Base-by-base conservation (phyloP, 805 yeast genomes). In the Starmerella stellata region DNA sequence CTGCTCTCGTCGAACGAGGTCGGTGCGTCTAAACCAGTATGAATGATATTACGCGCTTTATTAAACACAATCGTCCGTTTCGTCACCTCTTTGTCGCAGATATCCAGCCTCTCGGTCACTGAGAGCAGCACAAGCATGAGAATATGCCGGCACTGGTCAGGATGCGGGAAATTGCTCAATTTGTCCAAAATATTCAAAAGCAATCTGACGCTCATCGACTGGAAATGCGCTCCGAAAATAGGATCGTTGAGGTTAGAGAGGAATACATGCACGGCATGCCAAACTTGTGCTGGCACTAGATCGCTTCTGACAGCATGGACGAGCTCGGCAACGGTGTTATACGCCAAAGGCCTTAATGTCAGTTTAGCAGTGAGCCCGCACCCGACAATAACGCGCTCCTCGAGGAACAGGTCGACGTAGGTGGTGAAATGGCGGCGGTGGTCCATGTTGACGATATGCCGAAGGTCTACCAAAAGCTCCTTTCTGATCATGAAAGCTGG, bases 181-280 rank as follows among this genome's bases (percentile, higher is more conserved):
- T 93, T 64, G 48, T 92, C 98, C 17, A 90, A 87, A 50, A 92
- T 63, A 56, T 90, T 92, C 44, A 87, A 59, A 24, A 90, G 59
- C 24, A 90, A 63, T 58, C 85, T 87, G 2, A 95, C 94, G 59
- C 95, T 79, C 95, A 90, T 83, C 8, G 85, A 79, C 56, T 92
- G 96, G 28, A 85, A 94, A 5, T 93, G 79, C 44, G 81, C 67
- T 1, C 93, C 90, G 45, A 90, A 60, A 0, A 85, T 63, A 45
- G 72, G 74, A 53, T 92, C 96, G 48, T 78, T 77, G 44, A 90
- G 61, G 48, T 82, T 74, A 21, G 68, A 69, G 51, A 93, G 77
- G 53, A 82, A 90, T 40, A 81, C 76, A 33, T 67, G 70, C 3
- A 92, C 87, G 0, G 95, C 80, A 41, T 77, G 74, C 75, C 93